Percentiles rank a stretch among this genome's conserved stretches.
Conservation (phyloP, 495 filamentous ascomycete species). For the Tetracladium marchalianum region DNA sequence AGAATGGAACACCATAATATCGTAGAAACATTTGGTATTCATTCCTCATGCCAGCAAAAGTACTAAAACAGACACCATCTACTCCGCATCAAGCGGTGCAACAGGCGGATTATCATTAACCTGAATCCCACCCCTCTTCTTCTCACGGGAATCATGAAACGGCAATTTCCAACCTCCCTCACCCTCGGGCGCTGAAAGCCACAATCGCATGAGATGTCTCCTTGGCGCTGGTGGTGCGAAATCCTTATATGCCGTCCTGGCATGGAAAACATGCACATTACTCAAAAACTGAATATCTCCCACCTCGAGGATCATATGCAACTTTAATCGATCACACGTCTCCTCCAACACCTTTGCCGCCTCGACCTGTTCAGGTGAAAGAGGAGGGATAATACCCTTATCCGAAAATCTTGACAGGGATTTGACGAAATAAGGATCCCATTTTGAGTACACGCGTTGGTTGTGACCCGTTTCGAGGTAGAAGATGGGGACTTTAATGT, state of each 20-base stretch:
- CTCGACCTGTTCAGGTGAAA: constrained; percentile 52
- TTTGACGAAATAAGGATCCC: constrained; percentile 72
- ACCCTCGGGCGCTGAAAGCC: constrained; percentile 68
- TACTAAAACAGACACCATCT: constrained; percentile 10
- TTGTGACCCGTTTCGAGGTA: constrained; percentile 51
- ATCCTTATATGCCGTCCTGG: constrained; percentile 57
- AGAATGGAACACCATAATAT: too few relatives aligned
- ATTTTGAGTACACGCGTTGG: constrained; percentile 46
- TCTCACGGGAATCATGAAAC: constrained; percentile 68
- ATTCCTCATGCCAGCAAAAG: too few relatives aligned
- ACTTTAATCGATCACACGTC: constrained; percentile 49
- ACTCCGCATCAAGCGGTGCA: constrained; percentile 62
- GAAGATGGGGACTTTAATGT: constrained; percentile 61
- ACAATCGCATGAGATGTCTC: constrained; percentile 74
- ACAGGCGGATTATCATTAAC: constrained; percentile 64
- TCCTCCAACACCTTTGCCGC: constrained; percentile 57
- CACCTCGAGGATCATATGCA: constrained; percentile 72
- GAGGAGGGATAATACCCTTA: constrained; percentile 52
- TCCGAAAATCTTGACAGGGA: constrained; percentile 58
- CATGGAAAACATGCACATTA: constrained; percentile 61
- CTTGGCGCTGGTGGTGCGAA: constrained; percentile 51
- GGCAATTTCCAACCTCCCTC: constrained; percentile 84
- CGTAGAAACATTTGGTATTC: too few relatives aligned
- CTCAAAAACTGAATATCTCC: constrained; percentile 73
- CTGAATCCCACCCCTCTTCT: constrained; percentile 81